Evolutionary conservation across 192 early-diverging fungal species (phyloP).

Genomic region (Entophlyctis luteolus): DNA sequence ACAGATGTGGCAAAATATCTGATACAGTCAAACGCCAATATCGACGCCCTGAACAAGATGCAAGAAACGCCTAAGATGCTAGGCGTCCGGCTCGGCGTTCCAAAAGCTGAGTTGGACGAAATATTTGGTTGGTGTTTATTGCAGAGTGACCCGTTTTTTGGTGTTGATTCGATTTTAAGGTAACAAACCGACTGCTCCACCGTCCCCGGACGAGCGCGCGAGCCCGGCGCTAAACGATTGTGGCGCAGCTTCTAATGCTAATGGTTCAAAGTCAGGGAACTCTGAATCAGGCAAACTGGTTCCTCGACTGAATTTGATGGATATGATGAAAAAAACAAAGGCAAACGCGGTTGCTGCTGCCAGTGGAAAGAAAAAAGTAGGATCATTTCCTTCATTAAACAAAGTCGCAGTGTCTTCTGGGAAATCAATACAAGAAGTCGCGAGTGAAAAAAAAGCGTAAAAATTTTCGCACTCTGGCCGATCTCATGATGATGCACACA

Average conservation of each 20-base stretch:
- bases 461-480: too few relatives aligned
- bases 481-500: too few relatives aligned
- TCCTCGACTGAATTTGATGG: slow-evolving; percentile 11
- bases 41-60: neutral
- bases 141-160: neutral
- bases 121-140: slow-evolving; percentile 16
- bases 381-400: neutral
- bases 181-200: too few relatives aligned
- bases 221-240: slow-evolving; percentile 18
- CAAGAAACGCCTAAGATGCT: slow-evolving; percentile 22
- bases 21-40: slow-evolving; percentile 22
- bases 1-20: slow-evolving; percentile 31
- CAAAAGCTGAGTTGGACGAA: slow-evolving; percentile 26
- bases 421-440: too few relatives aligned
- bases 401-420: too few relatives aligned
- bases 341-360: neutral
- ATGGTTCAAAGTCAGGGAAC: neutral
- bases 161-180: too few relatives aligned
- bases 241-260: neutral
- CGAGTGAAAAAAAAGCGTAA: neutral
- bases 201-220: too few relatives aligned
- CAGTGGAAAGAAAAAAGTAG: neutral
- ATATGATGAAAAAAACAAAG: slow-evolving; percentile 13
- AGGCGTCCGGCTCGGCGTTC: slow-evolving; percentile 10
- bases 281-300: neutral